phyloP scores from a whole-genome alignment of 495 filamentous ascomycete genomes.

The Pseudevernia furfuracea region DNA sequence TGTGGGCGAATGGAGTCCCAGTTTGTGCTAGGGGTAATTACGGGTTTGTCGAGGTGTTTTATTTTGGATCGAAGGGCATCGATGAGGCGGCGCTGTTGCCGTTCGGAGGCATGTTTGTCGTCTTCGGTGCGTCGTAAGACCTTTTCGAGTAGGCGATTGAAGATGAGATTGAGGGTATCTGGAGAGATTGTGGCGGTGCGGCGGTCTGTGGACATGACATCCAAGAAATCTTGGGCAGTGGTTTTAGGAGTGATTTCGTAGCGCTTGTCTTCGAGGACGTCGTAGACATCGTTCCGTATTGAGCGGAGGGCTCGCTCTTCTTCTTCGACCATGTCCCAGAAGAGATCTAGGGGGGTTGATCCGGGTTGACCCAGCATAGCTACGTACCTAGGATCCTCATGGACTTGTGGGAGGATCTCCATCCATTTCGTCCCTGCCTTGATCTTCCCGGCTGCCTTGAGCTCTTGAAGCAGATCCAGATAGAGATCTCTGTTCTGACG shows the following conservation, averaged over 20 bases:
- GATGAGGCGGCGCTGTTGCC: constrained; percentile 73
- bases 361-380: constrained; percentile 80
- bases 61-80: constrained; percentile 81
- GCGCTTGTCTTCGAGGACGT: constrained; percentile 89
- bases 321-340: constrained; percentile 95
- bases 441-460: constrained; percentile 71
- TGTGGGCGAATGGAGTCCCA: constrained; percentile 78
- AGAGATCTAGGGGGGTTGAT: constrained; percentile 85
- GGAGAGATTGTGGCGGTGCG: constrained; percentile 76
- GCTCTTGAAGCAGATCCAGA: constrained; percentile 60
- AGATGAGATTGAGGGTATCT: constrained; percentile 68
- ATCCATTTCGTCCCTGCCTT: constrained; percentile 88
- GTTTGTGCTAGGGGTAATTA: constrained; percentile 64
- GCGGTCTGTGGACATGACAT: constrained; percentile 69
- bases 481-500: constrained; percentile 80
- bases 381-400: constrained; percentile 74
- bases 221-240: constrained; percentile 76
- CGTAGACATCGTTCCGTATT: constrained; percentile 75
- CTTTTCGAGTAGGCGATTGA: constrained; percentile 79
- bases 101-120: constrained; percentile 73
- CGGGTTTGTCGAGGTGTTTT: constrained; percentile 79
- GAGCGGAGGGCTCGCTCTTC: constrained; percentile 77
- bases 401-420: constrained; percentile 67
- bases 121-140: constrained; percentile 69
- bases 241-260: constrained; percentile 84